phyloP scores from a whole-genome alignment of 352 stramenopile genomes.

The Pythium brachiatum region DNA sequence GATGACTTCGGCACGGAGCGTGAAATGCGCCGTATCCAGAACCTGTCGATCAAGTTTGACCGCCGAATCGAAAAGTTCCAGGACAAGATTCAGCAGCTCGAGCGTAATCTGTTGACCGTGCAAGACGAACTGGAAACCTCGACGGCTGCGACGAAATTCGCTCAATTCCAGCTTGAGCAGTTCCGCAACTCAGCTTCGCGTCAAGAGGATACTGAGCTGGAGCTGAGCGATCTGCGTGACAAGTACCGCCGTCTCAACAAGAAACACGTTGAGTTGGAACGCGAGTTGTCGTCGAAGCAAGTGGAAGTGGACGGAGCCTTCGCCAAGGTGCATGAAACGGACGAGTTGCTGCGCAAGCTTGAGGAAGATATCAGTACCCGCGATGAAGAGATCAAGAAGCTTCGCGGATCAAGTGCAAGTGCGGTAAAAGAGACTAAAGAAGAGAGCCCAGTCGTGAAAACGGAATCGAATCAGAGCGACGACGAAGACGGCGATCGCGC shows the following conservation, averaged over 20 bases:
- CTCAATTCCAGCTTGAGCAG: constrained; percentile 77
- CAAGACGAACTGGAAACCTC: constrained; percentile 83
- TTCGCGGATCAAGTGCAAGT: neutral
- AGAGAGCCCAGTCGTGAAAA: neutral
- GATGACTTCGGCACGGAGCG: constrained; percentile 30
- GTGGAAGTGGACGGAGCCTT: constrained; percentile 23
- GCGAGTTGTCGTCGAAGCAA: constrained; percentile 14
- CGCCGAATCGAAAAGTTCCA: constrained; percentile 71
- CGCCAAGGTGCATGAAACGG: constrained; percentile 17
- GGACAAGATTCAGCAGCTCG: constrained; percentile 63
- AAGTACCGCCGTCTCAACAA: constrained; percentile 19
- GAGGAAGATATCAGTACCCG: constrained; percentile 12
- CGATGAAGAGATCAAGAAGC: neutral
- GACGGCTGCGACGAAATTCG: constrained; percentile 73
- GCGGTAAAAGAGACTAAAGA: neutral
- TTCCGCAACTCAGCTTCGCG: constrained; percentile 52
- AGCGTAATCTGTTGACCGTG: constrained; percentile 55
- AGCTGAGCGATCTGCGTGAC: constrained; percentile 24
- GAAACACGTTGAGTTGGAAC: constrained; percentile 12
- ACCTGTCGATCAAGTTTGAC: constrained; percentile 56
- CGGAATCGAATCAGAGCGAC: neutral
- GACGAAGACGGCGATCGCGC: constrained; percentile 16
- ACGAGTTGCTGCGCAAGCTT: constrained; percentile 12
- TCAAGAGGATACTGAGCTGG: constrained; percentile 38
- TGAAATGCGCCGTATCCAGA: constrained; percentile 63